A percentile compares a stretch with the other conserved stretches of the same genome.
phyloP scores from a whole-genome alignment of 768 basidiomycete species.

The Boletus sensibilis region DNA sequence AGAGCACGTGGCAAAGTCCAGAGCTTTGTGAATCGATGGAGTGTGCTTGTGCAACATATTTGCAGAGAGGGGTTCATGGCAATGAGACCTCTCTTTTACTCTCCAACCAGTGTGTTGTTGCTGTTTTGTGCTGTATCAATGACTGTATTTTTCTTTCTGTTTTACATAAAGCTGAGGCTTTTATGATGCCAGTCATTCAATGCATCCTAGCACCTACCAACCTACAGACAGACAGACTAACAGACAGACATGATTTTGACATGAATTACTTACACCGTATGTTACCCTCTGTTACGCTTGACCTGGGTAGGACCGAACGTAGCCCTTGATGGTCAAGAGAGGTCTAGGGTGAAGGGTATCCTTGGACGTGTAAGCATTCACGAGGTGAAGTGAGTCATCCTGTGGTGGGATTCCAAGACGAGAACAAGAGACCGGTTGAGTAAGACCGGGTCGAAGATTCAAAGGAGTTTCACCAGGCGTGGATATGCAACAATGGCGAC shows the following conservation, averaged over 20 bases:
- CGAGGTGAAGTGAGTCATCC: too few species aligned
- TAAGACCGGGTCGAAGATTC: too few species aligned
- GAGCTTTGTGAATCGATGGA: conserved; percentile 74
- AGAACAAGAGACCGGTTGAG: too few species aligned
- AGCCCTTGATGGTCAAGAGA: too few species aligned
- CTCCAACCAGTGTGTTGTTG: not conserved
- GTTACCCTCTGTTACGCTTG: too few species aligned
- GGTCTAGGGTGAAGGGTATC: too few species aligned
- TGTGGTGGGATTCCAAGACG: too few species aligned
- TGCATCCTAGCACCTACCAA: not conserved
- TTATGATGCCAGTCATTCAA: not conserved
- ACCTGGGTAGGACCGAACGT: too few species aligned
- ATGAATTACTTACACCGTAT: conserved; percentile 4
- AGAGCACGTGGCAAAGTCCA: conserved; percentile 55
- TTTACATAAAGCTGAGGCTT: not conserved
- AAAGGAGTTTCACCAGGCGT: too few species aligned
- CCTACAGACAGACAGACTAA: not conserved
- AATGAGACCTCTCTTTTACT: conserved; percentile 2
- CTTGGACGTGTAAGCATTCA: too few species aligned
- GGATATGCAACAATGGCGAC: too few species aligned
- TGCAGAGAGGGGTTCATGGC: conserved; percentile 19
- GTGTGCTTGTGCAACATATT: conserved; percentile 48
- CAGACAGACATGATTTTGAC: not conserved
- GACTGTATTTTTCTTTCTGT: not conserved
- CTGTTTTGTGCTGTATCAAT: not conserved